Evolutionary conservation across 345 rosid species (phyloP).

Genomic region (Geranium brycei): DNA sequence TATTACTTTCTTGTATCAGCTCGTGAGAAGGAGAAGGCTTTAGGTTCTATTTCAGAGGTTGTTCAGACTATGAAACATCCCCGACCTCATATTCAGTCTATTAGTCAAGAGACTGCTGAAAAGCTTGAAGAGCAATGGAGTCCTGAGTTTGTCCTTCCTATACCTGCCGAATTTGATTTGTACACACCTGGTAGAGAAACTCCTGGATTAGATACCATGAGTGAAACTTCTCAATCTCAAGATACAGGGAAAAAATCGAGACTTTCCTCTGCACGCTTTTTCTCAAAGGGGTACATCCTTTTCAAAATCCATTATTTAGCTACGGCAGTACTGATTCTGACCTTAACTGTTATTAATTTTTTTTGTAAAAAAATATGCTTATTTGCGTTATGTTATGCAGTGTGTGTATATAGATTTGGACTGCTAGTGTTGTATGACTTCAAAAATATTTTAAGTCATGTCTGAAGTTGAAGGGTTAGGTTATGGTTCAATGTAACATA

Average conservation of each 20-base stretch:
- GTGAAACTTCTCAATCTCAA: slow-evolving; percentile 3
- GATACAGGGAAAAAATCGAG: slow-evolving; percentile 34
- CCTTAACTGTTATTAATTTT: no score
- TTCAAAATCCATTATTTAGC: no score
- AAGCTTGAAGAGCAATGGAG: slow-evolving; percentile 19
- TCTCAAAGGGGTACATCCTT: slow-evolving; percentile 33
- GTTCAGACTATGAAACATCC: slow-evolving; percentile 66
- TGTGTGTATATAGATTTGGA: no score
- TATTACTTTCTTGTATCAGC: slow-evolving; percentile 24
- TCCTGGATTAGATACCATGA: slow-evolving; percentile 15
- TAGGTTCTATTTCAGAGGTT: slow-evolving; percentile 74
- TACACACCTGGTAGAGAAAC: slow-evolving; percentile 30
- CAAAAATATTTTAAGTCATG: no score
- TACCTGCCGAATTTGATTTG: slow-evolving; percentile 15
- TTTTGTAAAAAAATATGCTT: no score
- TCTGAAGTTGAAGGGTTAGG: no score
- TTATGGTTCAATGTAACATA: no score
- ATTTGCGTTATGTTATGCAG: no score
- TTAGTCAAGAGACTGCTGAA: slow-evolving; percentile 20
- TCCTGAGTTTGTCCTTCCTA: slow-evolving; percentile 28
- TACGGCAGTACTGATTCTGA: no score
- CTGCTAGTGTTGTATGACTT: no score
- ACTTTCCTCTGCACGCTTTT: slow-evolving; percentile 39
- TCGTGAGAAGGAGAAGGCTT: slow-evolving; percentile 77
- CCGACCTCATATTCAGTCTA: slow-evolving; percentile 27